These are phyloP conservation scores for Ocimum tenuiflorum DNA, from an alignment of 257 asterid genomes.

Conservation along the genomic window DNA sequence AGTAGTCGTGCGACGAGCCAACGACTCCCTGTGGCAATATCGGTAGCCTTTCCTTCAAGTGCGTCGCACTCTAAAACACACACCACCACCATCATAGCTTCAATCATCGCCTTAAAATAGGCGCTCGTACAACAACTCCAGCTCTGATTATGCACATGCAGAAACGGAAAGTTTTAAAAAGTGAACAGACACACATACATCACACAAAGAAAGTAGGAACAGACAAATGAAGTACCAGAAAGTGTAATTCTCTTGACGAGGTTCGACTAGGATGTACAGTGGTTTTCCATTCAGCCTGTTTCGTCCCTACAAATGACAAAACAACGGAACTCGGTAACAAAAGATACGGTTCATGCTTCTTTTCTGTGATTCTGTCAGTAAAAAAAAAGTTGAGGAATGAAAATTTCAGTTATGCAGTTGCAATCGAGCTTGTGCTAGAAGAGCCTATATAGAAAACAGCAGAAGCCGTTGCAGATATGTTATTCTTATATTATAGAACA, in stretches of 20 bases:
- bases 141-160: neutral
- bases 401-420: no score
- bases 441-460: no score
- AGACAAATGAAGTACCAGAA: slow-evolving; percentile 14
- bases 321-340: no score
- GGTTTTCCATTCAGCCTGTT: slow-evolving; percentile 57
- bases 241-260: slow-evolving; percentile 43
- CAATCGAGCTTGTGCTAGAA: no score
- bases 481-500: no score
- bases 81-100: slow-evolving; percentile 11
- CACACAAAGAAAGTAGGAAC: neutral
- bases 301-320: slow-evolving; percentile 35
- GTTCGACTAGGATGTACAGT: slow-evolving; percentile 74
- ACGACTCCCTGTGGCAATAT: neutral
- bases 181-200: no score
- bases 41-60: neutral
- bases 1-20: neutral
- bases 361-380: no score
- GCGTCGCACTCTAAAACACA: neutral
- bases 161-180: no score
- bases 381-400: no score
- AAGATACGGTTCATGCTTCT: no score
- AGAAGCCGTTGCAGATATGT: no score
- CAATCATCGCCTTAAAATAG: neutral
- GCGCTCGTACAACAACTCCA: no score